A percentile compares a stretch with the other conserved stretches of the same genome.
These are phyloP conservation scores for Metschnikowia continentalis DNA, from an alignment of 805 yeast species.

Conservation along the genomic window DNA sequence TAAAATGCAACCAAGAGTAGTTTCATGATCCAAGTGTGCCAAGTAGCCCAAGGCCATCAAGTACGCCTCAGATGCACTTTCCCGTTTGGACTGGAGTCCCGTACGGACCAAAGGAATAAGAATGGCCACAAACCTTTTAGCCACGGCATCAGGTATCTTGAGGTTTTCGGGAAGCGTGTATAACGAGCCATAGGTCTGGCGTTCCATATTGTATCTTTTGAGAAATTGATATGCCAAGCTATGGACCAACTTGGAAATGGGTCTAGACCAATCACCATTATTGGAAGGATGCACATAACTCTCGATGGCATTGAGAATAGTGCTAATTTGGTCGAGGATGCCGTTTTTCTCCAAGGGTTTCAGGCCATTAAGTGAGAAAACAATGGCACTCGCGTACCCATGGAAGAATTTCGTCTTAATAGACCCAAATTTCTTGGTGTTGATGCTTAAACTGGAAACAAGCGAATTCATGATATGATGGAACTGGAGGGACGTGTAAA, in stretches of 20 bases:
- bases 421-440: conserved; percentile 45
- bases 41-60: conserved; percentile 58
- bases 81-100: conserved; percentile 77
- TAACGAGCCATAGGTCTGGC: conserved; percentile 27
- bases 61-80: conserved; percentile 52
- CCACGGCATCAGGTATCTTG: conserved; percentile 32
- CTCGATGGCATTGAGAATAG: conserved; percentile 62
- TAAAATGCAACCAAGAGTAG: conserved; percentile 50
- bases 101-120: conserved; percentile 54
- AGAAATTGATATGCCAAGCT: conserved; percentile 58
- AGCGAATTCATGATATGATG: conserved; percentile 55
- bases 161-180: conserved; percentile 24
- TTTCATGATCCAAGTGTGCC: conserved; percentile 55
- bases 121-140: conserved; percentile 44
- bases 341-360: conserved; percentile 38
- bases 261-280: conserved; percentile 79
- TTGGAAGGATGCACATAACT: conserved; percentile 92
- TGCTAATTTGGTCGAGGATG: conserved; percentile 48
- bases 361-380: conserved; percentile 59
- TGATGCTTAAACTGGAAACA: conserved; percentile 42
- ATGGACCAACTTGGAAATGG: conserved; percentile 62
- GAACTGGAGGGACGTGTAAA: conserved; percentile 61
- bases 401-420: conserved; percentile 37
- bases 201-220: conserved; percentile 51
- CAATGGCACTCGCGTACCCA: conserved; percentile 44